phyloP scores from a whole-genome alignment of 148 eudicot genomes.

The Fagopyrum homotropicum region DNA sequence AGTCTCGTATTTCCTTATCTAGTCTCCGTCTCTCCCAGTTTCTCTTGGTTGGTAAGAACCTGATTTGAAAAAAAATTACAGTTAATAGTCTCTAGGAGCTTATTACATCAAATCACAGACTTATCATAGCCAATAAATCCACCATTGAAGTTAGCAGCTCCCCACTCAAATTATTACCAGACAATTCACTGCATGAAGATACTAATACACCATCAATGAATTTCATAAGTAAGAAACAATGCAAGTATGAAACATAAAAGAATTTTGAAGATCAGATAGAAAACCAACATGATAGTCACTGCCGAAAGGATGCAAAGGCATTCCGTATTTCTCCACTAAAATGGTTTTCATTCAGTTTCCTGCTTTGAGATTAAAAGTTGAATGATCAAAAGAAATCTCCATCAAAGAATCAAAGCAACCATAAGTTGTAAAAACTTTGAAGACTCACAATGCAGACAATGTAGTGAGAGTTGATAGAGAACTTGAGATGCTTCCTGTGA shows the following conservation, averaged over 20 bases:
- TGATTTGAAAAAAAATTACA: conserved; percentile 1
- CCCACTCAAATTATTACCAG: conserved; percentile 67
- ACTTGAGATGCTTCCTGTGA: conserved; percentile 71
- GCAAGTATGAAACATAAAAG: neutral
- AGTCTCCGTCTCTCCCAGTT: conserved; percentile 58
- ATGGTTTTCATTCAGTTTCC: conserved; percentile 72
- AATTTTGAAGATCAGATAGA: conserved; percentile 11
- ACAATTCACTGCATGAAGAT: conserved; percentile 56
- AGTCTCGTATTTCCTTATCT: conserved; percentile 58
- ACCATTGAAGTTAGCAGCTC: conserved; percentile 61
- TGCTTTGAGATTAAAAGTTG: conserved; percentile 21
- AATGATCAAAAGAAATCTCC: conserved; percentile 7
- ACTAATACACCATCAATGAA: neutral
- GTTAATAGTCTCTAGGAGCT: no score
- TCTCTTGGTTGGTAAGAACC: conserved; percentile 66
- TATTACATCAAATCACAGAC: conserved; percentile 35
- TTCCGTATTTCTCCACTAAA: conserved; percentile 86
- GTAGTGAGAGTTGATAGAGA: conserved; percentile 52
- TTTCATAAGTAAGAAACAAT: neutral
- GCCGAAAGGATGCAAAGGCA: conserved; percentile 51
- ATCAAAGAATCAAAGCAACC: neutral
- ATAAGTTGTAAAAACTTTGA: neutral
- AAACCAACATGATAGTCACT: conserved; percentile 63
- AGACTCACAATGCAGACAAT: conserved; percentile 56
- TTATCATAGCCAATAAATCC: conserved; percentile 49